Evolutionary conservation across 2,329 filamentous ascomycete species (phyloP), one percentile per base, ranked within the genome.

Genomic region (Zymoseptoria crescenta): DNA sequence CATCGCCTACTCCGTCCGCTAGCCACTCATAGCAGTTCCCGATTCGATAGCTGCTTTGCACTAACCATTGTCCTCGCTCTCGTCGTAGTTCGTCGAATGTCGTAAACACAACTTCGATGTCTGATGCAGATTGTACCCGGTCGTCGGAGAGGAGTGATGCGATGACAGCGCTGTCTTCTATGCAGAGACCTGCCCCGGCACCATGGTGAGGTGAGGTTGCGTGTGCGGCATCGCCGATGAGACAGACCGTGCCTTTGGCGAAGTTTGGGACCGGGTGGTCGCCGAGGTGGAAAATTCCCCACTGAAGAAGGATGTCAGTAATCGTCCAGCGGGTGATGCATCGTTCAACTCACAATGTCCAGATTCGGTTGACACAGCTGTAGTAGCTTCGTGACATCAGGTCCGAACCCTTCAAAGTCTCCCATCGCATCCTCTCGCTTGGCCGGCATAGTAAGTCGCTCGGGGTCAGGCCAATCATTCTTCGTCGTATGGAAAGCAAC

Each of bases 41-140:
- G 1, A 72, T 71, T 16, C 71, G 69, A 13, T 74, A 68, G 41
- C 75, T 77, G 49, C 73, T 74, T 35, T 68, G 59, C 7, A 80
- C 74, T 0, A 80, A 70, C 72, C 74, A 77, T 64, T 79, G 77
- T 1, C 75, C 76, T 4, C 79, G 70, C 45, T 73, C 73, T 13
- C 73, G 70, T 2, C 79, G 66, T 1, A 73, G 66, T 0, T 69
- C 64, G 45, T 73, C 73, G 59, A 76, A 81, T 1, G 70, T 68
- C 28, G 62, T 48, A 21, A 81, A 72, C 4, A 75, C 78, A 0
- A 66, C 69, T 70, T 71, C 63, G 10, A 70, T 52, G 20, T 68
- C 64, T 10, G 60, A 55, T 16, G 56, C 56, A 8, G 55, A 55
- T 8, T 61, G 52, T 4, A 70, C 64, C 9, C 56, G 56, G 1